phyloP scores from a whole-genome alignment of 1,284 basidiomycete genomes.

The Pisolithus thermaeus region DNA sequence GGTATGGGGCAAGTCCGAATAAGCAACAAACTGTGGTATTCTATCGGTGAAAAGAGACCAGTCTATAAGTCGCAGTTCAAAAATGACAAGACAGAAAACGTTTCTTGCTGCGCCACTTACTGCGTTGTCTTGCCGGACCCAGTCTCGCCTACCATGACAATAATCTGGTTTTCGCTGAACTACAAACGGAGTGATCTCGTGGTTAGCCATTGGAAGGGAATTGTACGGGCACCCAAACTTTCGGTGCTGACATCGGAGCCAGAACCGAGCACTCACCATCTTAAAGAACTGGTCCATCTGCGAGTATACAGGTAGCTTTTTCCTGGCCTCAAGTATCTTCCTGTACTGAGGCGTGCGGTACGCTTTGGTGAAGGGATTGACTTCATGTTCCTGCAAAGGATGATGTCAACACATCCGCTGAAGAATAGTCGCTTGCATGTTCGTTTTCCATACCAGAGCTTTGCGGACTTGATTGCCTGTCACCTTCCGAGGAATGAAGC shows the following conservation, averaged over 20 bases:
- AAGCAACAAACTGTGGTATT: slow-evolving; percentile 96
- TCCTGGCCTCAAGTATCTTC: slow-evolving; percentile 81
- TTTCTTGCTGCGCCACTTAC: slow-evolving; percentile 40
- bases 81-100: slow-evolving; percentile 14
- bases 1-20: slow-evolving; percentile 86
- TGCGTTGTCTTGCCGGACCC: slow-evolving; percentile 99
- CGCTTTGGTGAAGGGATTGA: slow-evolving; percentile 85
- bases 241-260: slow-evolving; percentile 30
- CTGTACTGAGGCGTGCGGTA: slow-evolving; percentile 79
- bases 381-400: slow-evolving; percentile 61
- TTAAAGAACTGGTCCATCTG: slow-evolving; percentile 93
- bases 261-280: slow-evolving; percentile 50
- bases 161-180: slow-evolving; percentile 86
- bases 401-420: neutral
- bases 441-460: slow-evolving; percentile 56
- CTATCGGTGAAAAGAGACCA: slow-evolving; percentile 31
- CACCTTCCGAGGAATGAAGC: slow-evolving; percentile 77
- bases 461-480: slow-evolving; percentile 63
- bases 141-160: slow-evolving; percentile 97
- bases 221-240: slow-evolving; percentile 17
- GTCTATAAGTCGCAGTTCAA: slow-evolving; percentile 18
- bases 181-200: slow-evolving; percentile 25
- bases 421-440: neutral
- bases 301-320: slow-evolving; percentile 86
- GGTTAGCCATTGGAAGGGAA: slow-evolving; percentile 6